A percentile compares a stretch with the other conserved stretches of the same genome.
Evolutionary conservation across 225 moss, liverwort and hornwort species (phyloP).

Genomic region (Antitrichia curtipendula): DNA sequence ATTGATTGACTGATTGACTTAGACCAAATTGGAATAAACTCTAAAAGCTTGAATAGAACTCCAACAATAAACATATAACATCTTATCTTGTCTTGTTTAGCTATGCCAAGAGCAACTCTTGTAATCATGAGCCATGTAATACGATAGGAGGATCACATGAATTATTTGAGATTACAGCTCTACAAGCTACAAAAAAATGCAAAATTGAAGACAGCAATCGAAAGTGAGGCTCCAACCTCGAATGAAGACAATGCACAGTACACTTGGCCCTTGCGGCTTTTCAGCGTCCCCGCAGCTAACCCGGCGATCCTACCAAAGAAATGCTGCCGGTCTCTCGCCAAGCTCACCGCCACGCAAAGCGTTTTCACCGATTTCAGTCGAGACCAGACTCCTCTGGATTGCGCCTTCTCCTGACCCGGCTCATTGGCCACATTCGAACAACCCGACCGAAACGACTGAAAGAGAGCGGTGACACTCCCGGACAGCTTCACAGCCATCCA

Average conservation of each 20-base stretch:
- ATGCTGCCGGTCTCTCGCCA: not conserved
- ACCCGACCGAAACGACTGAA: conserved; percentile 1
- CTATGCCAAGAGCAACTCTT: not conserved
- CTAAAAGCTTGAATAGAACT: not conserved
- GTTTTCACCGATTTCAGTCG: not conserved
- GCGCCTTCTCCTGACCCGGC: not conserved
- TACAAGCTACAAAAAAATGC: not conserved
- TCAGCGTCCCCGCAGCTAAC: not conserved
- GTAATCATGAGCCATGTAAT: not conserved
- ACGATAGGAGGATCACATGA: not conserved
- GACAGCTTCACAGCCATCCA: conserved; percentile 47
- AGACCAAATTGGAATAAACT: not conserved
- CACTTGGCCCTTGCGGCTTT: conserved; percentile 3
- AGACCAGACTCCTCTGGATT: not conserved
- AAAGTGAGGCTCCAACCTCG: conserved; percentile 10
- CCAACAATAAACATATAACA: not conserved
- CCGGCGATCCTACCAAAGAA: conserved; percentile 29
- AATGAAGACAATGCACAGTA: conserved; percentile 30
- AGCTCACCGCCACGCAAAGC: not conserved
- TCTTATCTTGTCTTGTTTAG: not conserved
- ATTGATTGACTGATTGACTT: not conserved
- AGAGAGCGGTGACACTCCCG: conserved; percentile 40
- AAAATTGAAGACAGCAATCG: not conserved
- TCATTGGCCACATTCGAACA: not conserved
- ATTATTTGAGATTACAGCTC: not conserved